These are phyloP conservation scores for Myxozyma sirexii DNA, from an alignment of 805 yeast genomes.

Conservation along the genomic window DNA sequence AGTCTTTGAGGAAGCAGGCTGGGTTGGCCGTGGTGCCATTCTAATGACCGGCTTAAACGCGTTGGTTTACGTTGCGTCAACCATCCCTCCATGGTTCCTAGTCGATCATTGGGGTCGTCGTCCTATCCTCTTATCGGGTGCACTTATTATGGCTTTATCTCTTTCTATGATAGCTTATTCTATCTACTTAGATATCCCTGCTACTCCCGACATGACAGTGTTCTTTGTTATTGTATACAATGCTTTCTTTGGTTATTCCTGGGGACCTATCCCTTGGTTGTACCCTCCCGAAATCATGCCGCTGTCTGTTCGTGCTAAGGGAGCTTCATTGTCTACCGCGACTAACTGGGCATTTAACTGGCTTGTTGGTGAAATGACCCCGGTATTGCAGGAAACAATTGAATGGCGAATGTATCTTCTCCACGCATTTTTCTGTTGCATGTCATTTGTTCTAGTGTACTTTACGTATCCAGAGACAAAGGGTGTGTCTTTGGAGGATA, in stretches of 20 bases:
- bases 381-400: conserved; percentile 74
- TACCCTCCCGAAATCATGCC: conserved; percentile 58
- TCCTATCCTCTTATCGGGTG: conserved; percentile 78
- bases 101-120: conserved; percentile 92
- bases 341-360: conserved; percentile 93
- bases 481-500: conserved; percentile 84
- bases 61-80: conserved; percentile 60
- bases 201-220: conserved; percentile 74
- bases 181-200: conserved; percentile 51
- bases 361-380: conserved; percentile 89
- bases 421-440: conserved; percentile 75
- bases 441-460: conserved; percentile 73
- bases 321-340: conserved; percentile 88
- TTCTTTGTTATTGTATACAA: conserved; percentile 75
- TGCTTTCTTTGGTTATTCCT: conserved; percentile 80
- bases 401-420: conserved; percentile 80
- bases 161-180: conserved; percentile 66
- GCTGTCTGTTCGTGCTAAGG: conserved; percentile 79
- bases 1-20: conserved; percentile 93
- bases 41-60: conserved; percentile 86
- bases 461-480: conserved; percentile 85
- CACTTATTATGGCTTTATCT: conserved; percentile 75
- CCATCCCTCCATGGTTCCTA: conserved; percentile 87
- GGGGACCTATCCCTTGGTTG: conserved; percentile 58
- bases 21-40: conserved; percentile 75